Evolutionary conservation across 2,329 filamentous ascomycete species (phyloP), one percentile per base, ranked within the genome.

Genomic region (Endothia cerciana): DNA sequence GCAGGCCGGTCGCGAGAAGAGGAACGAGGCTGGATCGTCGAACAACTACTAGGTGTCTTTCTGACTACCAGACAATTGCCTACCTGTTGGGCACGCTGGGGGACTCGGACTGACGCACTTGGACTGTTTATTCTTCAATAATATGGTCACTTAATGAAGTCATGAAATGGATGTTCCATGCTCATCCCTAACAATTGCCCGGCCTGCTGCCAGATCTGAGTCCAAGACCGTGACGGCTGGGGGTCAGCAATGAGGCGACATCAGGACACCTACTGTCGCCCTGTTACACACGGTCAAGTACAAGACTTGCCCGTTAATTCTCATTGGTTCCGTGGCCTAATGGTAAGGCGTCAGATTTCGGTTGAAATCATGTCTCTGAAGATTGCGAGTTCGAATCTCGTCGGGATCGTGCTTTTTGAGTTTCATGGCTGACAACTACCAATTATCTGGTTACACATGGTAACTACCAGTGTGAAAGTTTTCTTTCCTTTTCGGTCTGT

Each of bases 1-100:
- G 63, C 74, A 81, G 70, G 84, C 82, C 75, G 86, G 85, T 4
- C 74, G 75, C 8, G 77, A 75, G 71, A 86, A 83, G 81, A 79
- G 85, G 61, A 80, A 81, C 67, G 76, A 72, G 19, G 74, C 75
- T 49, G 76, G 60, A 8, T 60, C 60, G n/a, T 64, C 62, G 4
- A 45, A 63, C 17, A 43, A 65, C n/a, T 68, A 68, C 49, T 68
- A 65, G 49, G 25, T 57, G 28, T 22, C 36, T n/a, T 57, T 6
- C 19, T 33, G 51, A 36, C 22, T 55, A 22, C 2, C 25, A 19
- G 30, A 7, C 47, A 36, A 36, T 17, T 49, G 19, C n/a, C n/a
- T 6, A 28, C 47, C 33, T 36, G 28, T 28, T 4, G 47, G n/a
- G 10, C n/a, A 22, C 45, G 45, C n/a, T 2, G 38, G 10, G 11